Percentiles rank a stretch among this genome's conserved stretches.
Conservation (phyloP, 768 basidiomycete genomes). For the Serendipita sp. region DNA sequence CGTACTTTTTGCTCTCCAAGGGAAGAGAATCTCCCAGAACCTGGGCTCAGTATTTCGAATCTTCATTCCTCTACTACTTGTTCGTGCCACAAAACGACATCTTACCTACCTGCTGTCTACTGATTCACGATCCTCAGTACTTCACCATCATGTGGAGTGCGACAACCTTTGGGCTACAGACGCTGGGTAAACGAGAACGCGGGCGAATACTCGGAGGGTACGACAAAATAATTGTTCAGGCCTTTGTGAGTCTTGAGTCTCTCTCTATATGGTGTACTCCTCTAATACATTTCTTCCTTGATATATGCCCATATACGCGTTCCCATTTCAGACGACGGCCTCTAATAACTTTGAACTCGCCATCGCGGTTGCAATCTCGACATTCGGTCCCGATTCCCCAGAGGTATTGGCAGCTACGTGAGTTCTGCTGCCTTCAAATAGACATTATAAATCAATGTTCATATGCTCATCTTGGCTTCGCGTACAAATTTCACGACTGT, state of each 20-base stretch:
- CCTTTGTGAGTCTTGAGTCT: constrained; percentile 57
- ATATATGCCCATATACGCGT: not conserved
- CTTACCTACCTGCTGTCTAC: not conserved
- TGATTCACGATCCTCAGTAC: constrained; percentile 25
- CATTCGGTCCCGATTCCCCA: constrained; percentile 61
- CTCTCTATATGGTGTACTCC: constrained; percentile 22
- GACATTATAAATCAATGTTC: constrained; percentile 14
- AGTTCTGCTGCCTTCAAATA: constrained; percentile 18
- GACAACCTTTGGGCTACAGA: constrained; percentile 42
- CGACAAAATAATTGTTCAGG: constrained; percentile 59
- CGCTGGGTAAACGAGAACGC: constrained; percentile 24
- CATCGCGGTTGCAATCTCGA: constrained; percentile 65
- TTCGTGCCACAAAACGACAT: constrained; percentile 1
- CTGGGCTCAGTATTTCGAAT: constrained; percentile 66
- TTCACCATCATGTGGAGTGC: constrained; percentile 62
- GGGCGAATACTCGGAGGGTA: constrained; percentile 28
- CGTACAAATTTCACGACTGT: too few relatives aligned
- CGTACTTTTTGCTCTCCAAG: constrained; percentile 47
- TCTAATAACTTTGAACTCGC: constrained; percentile 44
- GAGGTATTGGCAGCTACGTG: constrained; percentile 65
- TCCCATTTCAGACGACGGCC: not conserved
- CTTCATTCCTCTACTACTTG: constrained; percentile 57
- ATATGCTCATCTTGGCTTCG: too few relatives aligned
- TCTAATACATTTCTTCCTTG: not conserved
- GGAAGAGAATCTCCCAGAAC: constrained; percentile 53